phyloP scores from a whole-genome alignment of 306 rosid species.

The Dalbergia oliveri region DNA sequence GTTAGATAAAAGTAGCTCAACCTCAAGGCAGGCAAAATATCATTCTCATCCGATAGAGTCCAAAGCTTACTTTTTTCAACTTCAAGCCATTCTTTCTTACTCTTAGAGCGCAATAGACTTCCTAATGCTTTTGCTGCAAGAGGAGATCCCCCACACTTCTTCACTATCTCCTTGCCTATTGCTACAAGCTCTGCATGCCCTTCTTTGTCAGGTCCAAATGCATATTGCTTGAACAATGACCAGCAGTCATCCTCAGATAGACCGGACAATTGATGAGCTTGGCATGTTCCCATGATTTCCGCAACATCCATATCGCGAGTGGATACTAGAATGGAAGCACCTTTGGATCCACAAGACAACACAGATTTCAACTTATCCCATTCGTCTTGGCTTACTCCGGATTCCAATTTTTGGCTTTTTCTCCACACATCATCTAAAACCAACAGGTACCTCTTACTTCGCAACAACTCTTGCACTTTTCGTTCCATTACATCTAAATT shows the following conservation, averaged over 20 bases:
- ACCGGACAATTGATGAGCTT: background rate
- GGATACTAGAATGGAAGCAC: background rate
- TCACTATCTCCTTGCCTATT: too few species aligned
- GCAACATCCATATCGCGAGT: slow-evolving; percentile 6
- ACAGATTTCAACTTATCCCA: background rate
- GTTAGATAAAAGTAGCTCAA: slow-evolving; percentile 14
- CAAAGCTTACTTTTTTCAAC: background rate
- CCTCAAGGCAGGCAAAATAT: background rate
- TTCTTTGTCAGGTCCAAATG: too few species aligned
- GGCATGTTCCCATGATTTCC: background rate
- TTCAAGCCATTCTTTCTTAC: background rate
- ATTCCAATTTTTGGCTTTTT: background rate
- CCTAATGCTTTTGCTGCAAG: slow-evolving; percentile 2
- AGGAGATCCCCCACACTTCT: background rate
- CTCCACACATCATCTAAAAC: slow-evolving; percentile 24
- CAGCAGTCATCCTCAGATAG: background rate
- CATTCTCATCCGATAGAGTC: background rate
- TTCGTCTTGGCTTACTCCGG: background rate
- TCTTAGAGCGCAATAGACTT: background rate
- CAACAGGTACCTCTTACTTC: slow-evolving; percentile 1
- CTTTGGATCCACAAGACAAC: slow-evolving; percentile 10
- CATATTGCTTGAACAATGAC: too few species aligned
- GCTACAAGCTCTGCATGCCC: too few species aligned
- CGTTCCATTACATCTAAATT: background rate
- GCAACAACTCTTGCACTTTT: background rate